These are phyloP conservation scores for Cladophialophora chaetospira DNA, from an alignment of 2,329 filamentous ascomycete genomes.

Conservation along the genomic window DNA sequence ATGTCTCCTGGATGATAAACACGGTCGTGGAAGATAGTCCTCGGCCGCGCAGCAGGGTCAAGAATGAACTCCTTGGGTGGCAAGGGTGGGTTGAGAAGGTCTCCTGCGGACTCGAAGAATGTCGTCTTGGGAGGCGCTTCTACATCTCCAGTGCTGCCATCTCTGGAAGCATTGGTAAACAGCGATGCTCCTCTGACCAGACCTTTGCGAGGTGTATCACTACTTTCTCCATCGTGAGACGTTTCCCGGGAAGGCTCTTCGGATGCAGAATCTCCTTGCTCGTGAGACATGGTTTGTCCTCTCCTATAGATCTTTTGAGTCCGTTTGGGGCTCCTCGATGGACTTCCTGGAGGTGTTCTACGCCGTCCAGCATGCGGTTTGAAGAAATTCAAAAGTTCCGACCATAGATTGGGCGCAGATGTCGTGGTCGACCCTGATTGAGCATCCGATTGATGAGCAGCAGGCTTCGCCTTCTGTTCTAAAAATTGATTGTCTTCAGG, in stretches of 20 bases:
- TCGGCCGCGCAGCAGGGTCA: slow-evolving; percentile 76
- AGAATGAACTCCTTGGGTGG: slow-evolving; percentile 79
- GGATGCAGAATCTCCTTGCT: slow-evolving; percentile 41
- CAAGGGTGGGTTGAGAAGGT: slow-evolving; percentile 86
- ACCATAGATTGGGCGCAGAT: slow-evolving; percentile 54
- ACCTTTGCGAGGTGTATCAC: slow-evolving; percentile 12
- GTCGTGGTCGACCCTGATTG: slow-evolving; percentile 15
- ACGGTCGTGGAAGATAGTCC: slow-evolving; percentile 95
- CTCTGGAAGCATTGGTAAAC: slow-evolving; percentile 43
- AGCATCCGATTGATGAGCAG: neutral
- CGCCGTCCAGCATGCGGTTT: slow-evolving; percentile 54
- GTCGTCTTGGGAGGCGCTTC: slow-evolving; percentile 83
- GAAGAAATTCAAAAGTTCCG: slow-evolving; percentile 73
- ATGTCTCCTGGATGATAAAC: slow-evolving; percentile 94
- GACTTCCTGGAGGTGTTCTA: slow-evolving; percentile 31
- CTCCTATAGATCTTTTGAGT: slow-evolving; percentile 72
- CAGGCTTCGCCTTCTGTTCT: neutral
- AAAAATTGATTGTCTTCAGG: slow-evolving; percentile 19
- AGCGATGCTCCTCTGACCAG: slow-evolving; percentile 55
- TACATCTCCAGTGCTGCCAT: slow-evolving; percentile 47
- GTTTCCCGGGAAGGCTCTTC: slow-evolving; percentile 36
- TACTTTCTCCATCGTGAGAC: slow-evolving; percentile 8
- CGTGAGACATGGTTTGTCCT: slow-evolving; percentile 69
- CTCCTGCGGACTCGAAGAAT: slow-evolving; percentile 91
- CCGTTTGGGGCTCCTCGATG: slow-evolving; percentile 52